Evolutionary conservation across 2,329 filamentous ascomycete species (phyloP).

Genomic region (Trichoderma atrobrunneum): DNA sequence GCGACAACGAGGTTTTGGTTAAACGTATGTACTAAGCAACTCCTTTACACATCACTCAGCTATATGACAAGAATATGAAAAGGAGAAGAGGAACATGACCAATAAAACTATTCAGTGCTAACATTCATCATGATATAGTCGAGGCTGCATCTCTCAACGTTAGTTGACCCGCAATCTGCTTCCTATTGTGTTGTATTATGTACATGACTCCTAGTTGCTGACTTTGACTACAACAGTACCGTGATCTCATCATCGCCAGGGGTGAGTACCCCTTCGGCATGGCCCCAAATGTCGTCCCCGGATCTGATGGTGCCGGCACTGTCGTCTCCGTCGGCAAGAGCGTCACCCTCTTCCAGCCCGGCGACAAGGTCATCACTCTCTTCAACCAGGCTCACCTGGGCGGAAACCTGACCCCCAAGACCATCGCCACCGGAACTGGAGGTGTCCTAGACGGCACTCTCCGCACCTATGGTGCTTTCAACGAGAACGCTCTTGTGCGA

Average conservation of each 20-base stretch:
- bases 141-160: constrained; percentile 51
- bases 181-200: not conserved
- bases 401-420: constrained; percentile 38
- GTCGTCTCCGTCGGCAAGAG: constrained; percentile 50
- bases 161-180: constrained; percentile 12
- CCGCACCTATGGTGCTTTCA: constrained; percentile 64
- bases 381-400: constrained; percentile 57
- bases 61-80: not conserved
- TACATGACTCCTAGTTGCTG: not conserved
- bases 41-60: not conserved
- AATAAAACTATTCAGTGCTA: not conserved
- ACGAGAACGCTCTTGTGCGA: constrained; percentile 64
- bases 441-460: constrained; percentile 66
- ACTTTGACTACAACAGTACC: constrained; percentile 36
- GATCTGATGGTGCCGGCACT: constrained; percentile 53
- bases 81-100: not conserved
- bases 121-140: constrained; percentile 31
- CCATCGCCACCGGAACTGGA: constrained; percentile 58
- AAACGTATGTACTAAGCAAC: constrained; percentile 41
- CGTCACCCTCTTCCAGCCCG: constrained; percentile 47
- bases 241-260: constrained; percentile 50
- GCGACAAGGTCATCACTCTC: constrained; percentile 57
- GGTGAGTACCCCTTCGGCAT: constrained; percentile 47
- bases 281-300: constrained; percentile 45
- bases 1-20: constrained; percentile 70